A percentile compares a stretch with the other conserved stretches of the same genome.
These are phyloP conservation scores for Fagus sylvatica DNA, from an alignment of 306 rosid species.

Conservation along the genomic window DNA sequence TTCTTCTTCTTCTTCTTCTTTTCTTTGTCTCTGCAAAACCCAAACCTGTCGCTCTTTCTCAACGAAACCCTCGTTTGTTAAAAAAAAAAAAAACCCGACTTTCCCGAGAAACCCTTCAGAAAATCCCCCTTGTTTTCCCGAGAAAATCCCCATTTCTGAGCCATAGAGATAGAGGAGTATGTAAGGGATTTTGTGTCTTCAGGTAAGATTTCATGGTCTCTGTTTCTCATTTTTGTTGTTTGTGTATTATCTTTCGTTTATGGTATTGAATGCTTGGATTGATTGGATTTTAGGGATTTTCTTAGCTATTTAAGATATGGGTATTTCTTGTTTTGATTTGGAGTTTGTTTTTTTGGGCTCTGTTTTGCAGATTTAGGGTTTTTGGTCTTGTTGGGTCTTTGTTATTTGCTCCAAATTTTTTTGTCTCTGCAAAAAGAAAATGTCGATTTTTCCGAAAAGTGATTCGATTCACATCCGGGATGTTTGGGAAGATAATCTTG, in stretches of 20 bases:
- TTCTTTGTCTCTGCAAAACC: background rate
- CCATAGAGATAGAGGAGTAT: too few species aligned
- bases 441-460: constrained; percentile 21
- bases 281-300: background rate
- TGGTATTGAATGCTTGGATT: constrained; percentile 10
- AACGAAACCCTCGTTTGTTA: constrained; percentile 9
- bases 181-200: background rate
- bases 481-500: constrained; percentile 46
- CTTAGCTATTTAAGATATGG: background rate
- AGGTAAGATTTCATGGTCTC: constrained; percentile 14
- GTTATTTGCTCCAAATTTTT: constrained; percentile 5
- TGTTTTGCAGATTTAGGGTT: constrained; percentile 30
- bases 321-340: constrained; percentile 2
- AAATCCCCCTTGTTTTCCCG: background rate
- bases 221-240: background rate
- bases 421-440: constrained; percentile 1
- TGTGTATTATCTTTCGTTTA: too few species aligned
- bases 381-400: constrained; percentile 12
- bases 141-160: constrained; percentile 7
- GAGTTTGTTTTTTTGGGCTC: background rate
- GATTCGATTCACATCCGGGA: constrained; percentile 38
- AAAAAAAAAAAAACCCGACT: background rate
- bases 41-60: background rate
- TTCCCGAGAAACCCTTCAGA: background rate
- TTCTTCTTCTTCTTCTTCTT: background rate